Evolutionary conservation across 2,329 filamentous ascomycete genomes (phyloP).

Genomic region (Colletotrichum zoysiae): DNA sequence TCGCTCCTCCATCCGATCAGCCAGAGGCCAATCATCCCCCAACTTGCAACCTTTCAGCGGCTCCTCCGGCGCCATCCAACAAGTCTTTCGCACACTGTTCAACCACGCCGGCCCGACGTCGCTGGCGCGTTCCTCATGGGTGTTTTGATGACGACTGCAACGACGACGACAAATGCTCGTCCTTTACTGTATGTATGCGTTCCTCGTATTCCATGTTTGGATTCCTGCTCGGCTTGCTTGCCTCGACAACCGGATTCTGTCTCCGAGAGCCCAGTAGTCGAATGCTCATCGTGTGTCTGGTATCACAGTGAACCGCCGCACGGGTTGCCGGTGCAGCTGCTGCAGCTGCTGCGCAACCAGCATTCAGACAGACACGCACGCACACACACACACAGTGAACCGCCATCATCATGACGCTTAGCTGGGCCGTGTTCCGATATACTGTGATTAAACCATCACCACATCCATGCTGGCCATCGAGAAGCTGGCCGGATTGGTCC

Average conservation of each 20-base stretch:
- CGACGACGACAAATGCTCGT: neutral
- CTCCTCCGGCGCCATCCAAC: slow-evolving; percentile 11
- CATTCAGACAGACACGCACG: neutral
- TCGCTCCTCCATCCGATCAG: slow-evolving; percentile 6
- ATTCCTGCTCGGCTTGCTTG: neutral
- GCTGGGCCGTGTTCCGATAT: neutral
- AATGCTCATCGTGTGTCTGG: neutral
- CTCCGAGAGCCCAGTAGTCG: neutral
- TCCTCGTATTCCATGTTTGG: neutral
- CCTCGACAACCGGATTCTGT: neutral
- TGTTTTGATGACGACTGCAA: slow-evolving; percentile 13
- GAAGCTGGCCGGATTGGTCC: neutral
- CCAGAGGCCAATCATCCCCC: slow-evolving; percentile 17
- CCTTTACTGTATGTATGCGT: neutral
- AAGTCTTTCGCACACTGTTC: neutral
- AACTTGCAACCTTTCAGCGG: neutral
- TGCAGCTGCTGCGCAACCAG: slow-evolving; percentile 1
- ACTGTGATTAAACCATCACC: neutral
- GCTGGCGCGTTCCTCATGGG: neutral
- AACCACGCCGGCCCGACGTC: slow-evolving; percentile 18
- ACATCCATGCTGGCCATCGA: slow-evolving; percentile 4
- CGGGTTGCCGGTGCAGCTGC: slow-evolving; percentile 12
- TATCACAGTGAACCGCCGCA: too few relatives aligned
- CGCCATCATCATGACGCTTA: slow-evolving; percentile 1
- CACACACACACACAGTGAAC: neutral